phyloP scores from a whole-genome alignment of 352 stramenopile genomes.

The Phytophthora foliorum region DNA sequence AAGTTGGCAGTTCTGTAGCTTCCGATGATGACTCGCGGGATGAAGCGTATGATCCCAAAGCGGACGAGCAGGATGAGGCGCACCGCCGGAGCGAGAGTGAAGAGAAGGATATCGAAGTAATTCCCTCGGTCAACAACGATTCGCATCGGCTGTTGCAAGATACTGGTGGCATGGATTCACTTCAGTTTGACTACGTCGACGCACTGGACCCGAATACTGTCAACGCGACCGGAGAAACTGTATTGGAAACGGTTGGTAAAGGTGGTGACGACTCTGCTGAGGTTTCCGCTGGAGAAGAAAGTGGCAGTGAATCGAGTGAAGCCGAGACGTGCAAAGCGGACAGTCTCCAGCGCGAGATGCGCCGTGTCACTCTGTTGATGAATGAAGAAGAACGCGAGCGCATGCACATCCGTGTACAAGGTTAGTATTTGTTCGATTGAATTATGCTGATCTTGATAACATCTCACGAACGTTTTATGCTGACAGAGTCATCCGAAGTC shows the following conservation, averaged over 20 bases:
- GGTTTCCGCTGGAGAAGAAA: not conserved
- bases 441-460: constrained; percentile 7
- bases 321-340: not conserved
- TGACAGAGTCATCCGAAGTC: constrained; percentile 16
- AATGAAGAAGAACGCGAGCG: not conserved
- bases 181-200: not conserved
- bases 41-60: too few species aligned
- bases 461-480: constrained; percentile 11
- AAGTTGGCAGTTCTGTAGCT: too few species aligned
- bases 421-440: not conserved
- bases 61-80: too few species aligned
- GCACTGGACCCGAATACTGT: not conserved
- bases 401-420: constrained; percentile 14
- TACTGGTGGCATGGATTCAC: too few species aligned
- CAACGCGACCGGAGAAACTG: not conserved
- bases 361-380: not conserved
- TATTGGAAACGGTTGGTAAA: constrained; percentile 1
- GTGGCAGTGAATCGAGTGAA: not conserved
- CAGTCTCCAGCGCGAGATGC: not conserved
- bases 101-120: too few species aligned
- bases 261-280: constrained; percentile 1
- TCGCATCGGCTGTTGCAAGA: too few species aligned
- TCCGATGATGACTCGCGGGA: too few species aligned
- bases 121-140: too few species aligned
- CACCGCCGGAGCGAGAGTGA: too few species aligned